These are phyloP conservation scores for Diddensiella santjacobensis DNA, from an alignment of 805 yeast species.

Conservation along the genomic window DNA sequence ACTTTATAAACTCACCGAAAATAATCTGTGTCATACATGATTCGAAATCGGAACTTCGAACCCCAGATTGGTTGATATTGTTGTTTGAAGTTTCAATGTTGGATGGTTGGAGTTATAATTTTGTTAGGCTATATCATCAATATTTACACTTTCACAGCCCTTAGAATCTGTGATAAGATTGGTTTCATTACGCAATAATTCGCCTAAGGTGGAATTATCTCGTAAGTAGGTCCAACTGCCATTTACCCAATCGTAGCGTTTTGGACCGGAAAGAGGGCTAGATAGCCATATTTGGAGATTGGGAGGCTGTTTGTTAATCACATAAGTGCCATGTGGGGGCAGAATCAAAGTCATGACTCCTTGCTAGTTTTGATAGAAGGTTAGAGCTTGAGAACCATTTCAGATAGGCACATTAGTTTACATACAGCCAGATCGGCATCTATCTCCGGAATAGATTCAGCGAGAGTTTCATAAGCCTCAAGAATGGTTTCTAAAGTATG, in stretches of 20 bases:
- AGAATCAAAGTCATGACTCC: constrained; percentile 79
- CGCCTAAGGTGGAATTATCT: constrained; percentile 51
- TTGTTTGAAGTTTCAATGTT: no score
- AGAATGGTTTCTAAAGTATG: constrained; percentile 64
- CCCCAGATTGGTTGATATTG: no score
- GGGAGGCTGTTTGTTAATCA: constrained; percentile 95
- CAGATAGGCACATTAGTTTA: no score
- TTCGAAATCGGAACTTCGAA: no score
- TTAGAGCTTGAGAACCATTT: not conserved
- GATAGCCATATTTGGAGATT: constrained; percentile 95
- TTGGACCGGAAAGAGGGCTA: constrained; percentile 92
- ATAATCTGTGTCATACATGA: no score
- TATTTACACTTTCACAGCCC: constrained; percentile 14
- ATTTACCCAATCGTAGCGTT: constrained; percentile 66
- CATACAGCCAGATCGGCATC: constrained; percentile 66
- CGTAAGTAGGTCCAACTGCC: constrained; percentile 79
- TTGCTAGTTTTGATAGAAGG: constrained; percentile 41
- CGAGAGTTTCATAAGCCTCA: constrained; percentile 62
- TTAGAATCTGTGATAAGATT: constrained; percentile 30
- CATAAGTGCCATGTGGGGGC: constrained; percentile 78
- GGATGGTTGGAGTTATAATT: no score
- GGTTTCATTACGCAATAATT: constrained; percentile 52
- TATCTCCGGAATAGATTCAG: constrained; percentile 60
- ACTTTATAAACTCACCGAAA: no score
- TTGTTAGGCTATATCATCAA: constrained; percentile 2